These are phyloP conservation scores for Trametes coccinea DNA, from an alignment of 768 basidiomycete genomes.

Conservation along the genomic window DNA sequence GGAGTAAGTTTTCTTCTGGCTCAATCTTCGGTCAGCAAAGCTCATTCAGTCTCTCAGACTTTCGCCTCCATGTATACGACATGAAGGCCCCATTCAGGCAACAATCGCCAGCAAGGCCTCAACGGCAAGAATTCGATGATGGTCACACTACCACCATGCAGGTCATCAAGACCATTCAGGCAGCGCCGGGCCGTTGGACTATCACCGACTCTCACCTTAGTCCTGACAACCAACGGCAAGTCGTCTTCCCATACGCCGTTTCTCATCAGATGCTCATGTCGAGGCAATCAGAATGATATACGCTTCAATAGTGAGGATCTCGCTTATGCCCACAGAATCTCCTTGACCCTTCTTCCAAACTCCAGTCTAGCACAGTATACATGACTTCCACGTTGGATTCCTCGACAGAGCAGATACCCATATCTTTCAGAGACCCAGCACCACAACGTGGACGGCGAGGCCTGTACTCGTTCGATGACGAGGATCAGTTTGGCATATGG, in stretches of 20 bases:
- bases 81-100: conserved; percentile 46
- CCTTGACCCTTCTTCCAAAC: conserved; percentile 2
- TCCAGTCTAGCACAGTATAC: conserved; percentile 69
- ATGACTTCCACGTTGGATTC: conserved; percentile 73
- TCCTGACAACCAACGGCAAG: conserved; percentile 79
- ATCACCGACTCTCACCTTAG: conserved; percentile 94
- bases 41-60: conserved; percentile 52
- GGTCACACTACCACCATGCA: conserved; percentile 53
- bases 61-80: conserved; percentile 86
- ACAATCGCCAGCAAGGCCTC: conserved; percentile 14
- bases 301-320: conserved; percentile 70
- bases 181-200: conserved; percentile 82
- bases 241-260: conserved; percentile 6
- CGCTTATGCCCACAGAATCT: not conserved
- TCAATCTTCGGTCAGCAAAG: not conserved
- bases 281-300: conserved; percentile 76
- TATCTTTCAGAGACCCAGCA: conserved; percentile 42
- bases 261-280: no score
- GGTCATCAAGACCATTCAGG: conserved; percentile 67
- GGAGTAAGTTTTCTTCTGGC: conserved; percentile 49
- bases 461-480: conserved; percentile 39
- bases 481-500: conserved; percentile 76
- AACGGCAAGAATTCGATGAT: conserved; percentile 29
- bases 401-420: conserved; percentile 59
- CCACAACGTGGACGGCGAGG: conserved; percentile 22